phyloP scores from a whole-genome alignment of 768 basidiomycete species.

The Neoboletus brunneissimus region DNA sequence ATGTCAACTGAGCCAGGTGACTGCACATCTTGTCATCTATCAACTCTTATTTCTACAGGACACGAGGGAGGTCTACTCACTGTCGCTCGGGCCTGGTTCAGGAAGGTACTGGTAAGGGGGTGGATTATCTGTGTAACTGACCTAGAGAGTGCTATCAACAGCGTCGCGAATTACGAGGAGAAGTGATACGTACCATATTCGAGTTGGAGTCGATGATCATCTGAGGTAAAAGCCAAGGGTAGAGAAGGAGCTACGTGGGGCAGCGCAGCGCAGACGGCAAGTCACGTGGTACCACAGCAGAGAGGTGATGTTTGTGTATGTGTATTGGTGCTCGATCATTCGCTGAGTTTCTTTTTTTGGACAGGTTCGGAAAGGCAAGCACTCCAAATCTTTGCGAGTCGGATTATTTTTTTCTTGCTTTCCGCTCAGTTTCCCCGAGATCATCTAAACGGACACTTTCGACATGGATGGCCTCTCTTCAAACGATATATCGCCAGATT shows the following conservation, averaged over 20 bases:
- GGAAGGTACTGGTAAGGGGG: constrained; percentile 48
- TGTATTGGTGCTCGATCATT: constrained; percentile 17
- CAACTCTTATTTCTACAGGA: background rate
- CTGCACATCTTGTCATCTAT: constrained; percentile 11
- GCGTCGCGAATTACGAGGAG: background rate
- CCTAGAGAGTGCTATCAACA: constrained; percentile 12
- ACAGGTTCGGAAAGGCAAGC: background rate
- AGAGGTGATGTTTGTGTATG: constrained; percentile 7
- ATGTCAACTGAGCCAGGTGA: constrained; percentile 8
- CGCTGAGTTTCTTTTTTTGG: constrained; percentile 5
- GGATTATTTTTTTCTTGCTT: background rate
- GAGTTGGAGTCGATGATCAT: constrained; percentile 28
- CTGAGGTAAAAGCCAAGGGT: background rate
- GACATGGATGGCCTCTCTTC: constrained; percentile 32
- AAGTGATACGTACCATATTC: constrained; percentile 24
- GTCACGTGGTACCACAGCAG: constrained; percentile 20
- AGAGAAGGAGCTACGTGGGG: too few relatives aligned
- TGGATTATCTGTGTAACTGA: constrained; percentile 36
- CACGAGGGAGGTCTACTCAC: constrained; percentile 23
- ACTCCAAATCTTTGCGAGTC: background rate
- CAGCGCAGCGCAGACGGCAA: background rate
- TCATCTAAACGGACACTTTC: constrained; percentile 2
- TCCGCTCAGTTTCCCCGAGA: background rate
- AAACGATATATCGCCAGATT: constrained; percentile 28
- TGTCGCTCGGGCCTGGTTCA: constrained; percentile 22